Evolutionary conservation across 768 basidiomycete genomes (phyloP).

Genomic region (Tricholoma terreum): DNA sequence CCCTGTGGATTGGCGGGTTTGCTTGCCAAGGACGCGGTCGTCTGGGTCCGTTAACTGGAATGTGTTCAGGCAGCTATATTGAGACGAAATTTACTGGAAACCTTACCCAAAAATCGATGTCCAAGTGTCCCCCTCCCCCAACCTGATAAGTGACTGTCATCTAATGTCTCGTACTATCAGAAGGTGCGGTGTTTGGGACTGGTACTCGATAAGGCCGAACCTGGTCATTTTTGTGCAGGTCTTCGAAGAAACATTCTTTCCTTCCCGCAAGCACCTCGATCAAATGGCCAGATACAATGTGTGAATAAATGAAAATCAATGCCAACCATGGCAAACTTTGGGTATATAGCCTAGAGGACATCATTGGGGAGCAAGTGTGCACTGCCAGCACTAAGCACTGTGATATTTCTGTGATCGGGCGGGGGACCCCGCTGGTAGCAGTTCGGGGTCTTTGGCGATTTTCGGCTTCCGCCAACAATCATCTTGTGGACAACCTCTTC

Average conservation of each 20-base stretch:
- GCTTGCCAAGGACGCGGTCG: conserved; percentile 64
- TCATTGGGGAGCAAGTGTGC: conserved; percentile 4
- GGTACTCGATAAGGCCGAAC: conserved; percentile 31
- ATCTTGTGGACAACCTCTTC: not conserved
- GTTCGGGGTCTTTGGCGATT: conserved; percentile 15
- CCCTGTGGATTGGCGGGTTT: conserved; percentile 88
- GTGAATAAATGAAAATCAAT: conserved; percentile 39
- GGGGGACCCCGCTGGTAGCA: conserved; percentile 16
- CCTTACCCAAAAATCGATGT: conserved; percentile 94
- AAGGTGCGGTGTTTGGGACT: not conserved
- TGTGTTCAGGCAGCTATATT: not conserved
- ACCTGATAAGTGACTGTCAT: conserved; percentile 99
- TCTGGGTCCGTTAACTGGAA: conserved; percentile 78
- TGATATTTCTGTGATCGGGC: not conserved
- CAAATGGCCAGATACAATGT: conserved; percentile 57
- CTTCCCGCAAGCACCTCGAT: conserved; percentile 73
- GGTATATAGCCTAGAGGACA: conserved; percentile 27
- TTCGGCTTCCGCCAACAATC: conserved; percentile 1
- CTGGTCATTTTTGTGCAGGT: conserved; percentile 88
- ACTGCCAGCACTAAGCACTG: not conserved
- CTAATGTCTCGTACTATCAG: conserved; percentile 36
- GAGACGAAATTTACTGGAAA: not conserved
- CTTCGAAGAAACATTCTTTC: conserved; percentile 96
- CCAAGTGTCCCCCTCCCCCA: conserved; percentile 92
- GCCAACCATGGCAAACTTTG: conserved; percentile 37